These are phyloP conservation scores for Arthrobotrys sphaeroides DNA, from an alignment of 2,329 filamentous ascomycete species.

Conservation along the genomic window DNA sequence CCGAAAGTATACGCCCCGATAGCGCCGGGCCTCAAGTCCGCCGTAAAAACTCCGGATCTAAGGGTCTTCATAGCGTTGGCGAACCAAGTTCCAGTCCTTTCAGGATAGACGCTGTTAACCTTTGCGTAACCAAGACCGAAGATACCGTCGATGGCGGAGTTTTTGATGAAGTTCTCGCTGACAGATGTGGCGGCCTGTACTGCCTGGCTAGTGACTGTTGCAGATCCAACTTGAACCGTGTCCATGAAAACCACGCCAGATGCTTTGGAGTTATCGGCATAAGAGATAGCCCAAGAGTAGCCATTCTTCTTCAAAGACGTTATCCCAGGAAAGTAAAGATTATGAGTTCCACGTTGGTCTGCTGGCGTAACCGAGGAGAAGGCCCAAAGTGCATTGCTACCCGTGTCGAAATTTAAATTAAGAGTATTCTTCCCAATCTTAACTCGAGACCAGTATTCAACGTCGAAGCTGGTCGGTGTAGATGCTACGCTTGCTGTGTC, in stretches of 20 bases:
- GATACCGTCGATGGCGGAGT: conserved; percentile 73
- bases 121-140: conserved; percentile 73
- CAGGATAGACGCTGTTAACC: conserved; percentile 72
- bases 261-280: conserved; percentile 75
- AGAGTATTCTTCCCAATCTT: conserved; percentile 74
- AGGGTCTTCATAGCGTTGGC: conserved; percentile 72
- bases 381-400: conserved; percentile 79
- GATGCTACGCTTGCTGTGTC: conserved; percentile 1
- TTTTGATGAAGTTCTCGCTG: conserved; percentile 69
- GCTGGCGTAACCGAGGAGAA: conserved; percentile 66
- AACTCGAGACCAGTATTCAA: conserved; percentile 76
- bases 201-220: conserved; percentile 70
- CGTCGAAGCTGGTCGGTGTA: conserved; percentile 72
- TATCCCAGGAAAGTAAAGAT: conserved; percentile 61
- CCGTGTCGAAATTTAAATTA: conserved; percentile 77
- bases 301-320: conserved; percentile 65
- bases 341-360: conserved; percentile 65
- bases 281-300: conserved; percentile 70
- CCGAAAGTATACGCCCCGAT: conserved; percentile 79
- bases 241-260: conserved; percentile 74
- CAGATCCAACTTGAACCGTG: conserved; percentile 73
- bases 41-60: conserved; percentile 75
- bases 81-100: conserved; percentile 76
- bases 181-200: conserved; percentile 73
- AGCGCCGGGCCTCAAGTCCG: conserved; percentile 70